These are phyloP conservation scores for Ballota nigra DNA, from an alignment of 257 asterid species.

Conservation along the genomic window DNA sequence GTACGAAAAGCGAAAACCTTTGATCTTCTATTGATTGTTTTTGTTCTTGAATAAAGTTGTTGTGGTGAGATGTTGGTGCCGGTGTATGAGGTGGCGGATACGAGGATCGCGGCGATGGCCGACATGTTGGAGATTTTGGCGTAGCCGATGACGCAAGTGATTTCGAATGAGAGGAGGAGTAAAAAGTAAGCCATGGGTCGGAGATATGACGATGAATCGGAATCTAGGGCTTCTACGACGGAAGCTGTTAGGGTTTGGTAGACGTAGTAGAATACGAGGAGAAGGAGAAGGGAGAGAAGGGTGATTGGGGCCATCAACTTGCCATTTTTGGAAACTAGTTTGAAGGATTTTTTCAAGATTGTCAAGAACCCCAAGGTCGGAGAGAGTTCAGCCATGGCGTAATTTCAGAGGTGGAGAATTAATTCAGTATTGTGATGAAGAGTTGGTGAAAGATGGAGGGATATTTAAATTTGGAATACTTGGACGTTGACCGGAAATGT, in stretches of 20 bases:
- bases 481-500: neutral
- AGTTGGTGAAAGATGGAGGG: neutral
- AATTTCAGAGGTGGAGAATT: neutral
- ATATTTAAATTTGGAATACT: neutral
- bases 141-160: conserved; percentile 21
- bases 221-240: too few relatives aligned
- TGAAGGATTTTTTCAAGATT: conserved; percentile 29
- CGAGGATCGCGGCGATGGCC: conserved; percentile 22
- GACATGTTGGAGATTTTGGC: conserved; percentile 24
- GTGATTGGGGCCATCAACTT: conserved; percentile 27
- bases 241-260: neutral
- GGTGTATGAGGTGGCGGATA: conserved; percentile 28
- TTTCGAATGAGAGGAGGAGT: neutral
- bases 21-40: neutral
- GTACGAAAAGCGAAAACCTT: neutral
- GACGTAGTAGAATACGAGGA: conserved; percentile 17
- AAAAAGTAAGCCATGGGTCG: neutral
- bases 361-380: conserved; percentile 20
- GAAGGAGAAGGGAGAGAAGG: conserved; percentile 20
- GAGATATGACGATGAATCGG: neutral
- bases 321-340: conserved; percentile 25
- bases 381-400: neutral
- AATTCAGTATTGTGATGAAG: neutral
- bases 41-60: conserved; percentile 13
- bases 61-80: conserved; percentile 1